phyloP scores from a whole-genome alignment of 2,329 filamentous ascomycete genomes.

The Geoglossum cookeanum region DNA sequence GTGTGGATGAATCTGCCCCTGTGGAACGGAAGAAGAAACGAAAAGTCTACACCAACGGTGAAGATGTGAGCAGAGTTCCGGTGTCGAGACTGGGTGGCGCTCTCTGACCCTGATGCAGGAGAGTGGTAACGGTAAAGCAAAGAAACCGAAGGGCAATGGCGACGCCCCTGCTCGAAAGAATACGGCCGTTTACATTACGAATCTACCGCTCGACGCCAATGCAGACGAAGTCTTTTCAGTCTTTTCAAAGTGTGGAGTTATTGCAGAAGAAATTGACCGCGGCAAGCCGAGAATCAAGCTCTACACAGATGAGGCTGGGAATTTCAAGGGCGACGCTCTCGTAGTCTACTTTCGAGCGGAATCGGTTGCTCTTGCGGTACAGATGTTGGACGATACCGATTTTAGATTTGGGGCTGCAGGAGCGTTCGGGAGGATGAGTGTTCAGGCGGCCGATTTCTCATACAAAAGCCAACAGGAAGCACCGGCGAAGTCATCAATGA shows the following conservation, averaged over 20 bases:
- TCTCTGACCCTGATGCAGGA: constrained; percentile 5
- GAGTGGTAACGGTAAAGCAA: constrained; percentile 20
- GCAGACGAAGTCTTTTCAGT: constrained; percentile 62
- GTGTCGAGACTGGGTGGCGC: background rate
- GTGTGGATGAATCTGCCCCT: constrained; percentile 31
- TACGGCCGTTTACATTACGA: constrained; percentile 82
- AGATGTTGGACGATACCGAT: constrained; percentile 62
- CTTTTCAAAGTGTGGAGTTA: constrained; percentile 79
- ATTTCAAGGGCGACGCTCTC: constrained; percentile 84
- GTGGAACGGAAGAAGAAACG: constrained; percentile 33
- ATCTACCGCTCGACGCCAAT: constrained; percentile 61
- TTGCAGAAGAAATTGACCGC: constrained; percentile 85
- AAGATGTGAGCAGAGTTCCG: constrained; percentile 25
- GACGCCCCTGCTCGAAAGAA: constrained; percentile 37
- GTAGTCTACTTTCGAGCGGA: constrained; percentile 91
- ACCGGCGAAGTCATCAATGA: constrained; percentile 31
- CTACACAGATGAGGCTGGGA: constrained; percentile 62
- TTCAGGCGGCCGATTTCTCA: constrained; percentile 69
- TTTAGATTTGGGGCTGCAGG: constrained; percentile 46
- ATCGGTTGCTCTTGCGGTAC: constrained; percentile 71
- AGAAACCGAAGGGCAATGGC: constrained; percentile 27
- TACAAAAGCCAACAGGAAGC: constrained; percentile 76
- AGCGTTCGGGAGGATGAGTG: constrained; percentile 46
- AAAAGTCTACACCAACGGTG: constrained; percentile 30
- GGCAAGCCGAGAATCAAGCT: constrained; percentile 81